Evolutionary conservation across 805 yeast genomes (phyloP).

Genomic region (Yarrowia divulgata): DNA sequence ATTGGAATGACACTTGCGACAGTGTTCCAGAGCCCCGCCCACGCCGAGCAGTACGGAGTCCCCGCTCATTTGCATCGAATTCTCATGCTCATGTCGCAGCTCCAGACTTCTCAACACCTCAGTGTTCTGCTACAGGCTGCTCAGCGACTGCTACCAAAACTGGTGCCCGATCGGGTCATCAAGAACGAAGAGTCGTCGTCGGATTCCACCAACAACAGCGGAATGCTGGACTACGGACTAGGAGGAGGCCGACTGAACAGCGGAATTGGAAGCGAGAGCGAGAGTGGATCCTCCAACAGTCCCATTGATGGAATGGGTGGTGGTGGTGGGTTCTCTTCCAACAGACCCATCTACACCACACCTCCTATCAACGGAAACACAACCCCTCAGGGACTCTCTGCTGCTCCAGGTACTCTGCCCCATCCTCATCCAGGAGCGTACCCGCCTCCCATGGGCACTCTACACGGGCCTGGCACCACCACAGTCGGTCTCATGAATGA

Average conservation of each 20-base stretch:
- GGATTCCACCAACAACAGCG: not conserved
- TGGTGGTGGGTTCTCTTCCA: not conserved
- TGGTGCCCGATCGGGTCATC: not conserved
- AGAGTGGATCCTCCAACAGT: constrained; percentile 7
- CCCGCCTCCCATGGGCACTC: constrained; percentile 12
- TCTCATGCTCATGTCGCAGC: constrained; percentile 31
- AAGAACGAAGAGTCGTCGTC: constrained; percentile 15
- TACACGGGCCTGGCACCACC: constrained; percentile 8
- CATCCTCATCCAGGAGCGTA: constrained; percentile 16
- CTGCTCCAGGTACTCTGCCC: not conserved
- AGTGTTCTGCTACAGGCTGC: constrained; percentile 10
- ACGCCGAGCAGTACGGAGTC: constrained; percentile 19
- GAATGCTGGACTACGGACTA: not conserved
- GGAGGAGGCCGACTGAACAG: not conserved
- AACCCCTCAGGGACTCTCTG: not conserved
- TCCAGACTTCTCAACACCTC: constrained; percentile 18
- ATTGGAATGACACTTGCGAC: constrained; percentile 30
- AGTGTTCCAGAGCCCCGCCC: constrained; percentile 10
- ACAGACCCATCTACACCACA: not conserved
- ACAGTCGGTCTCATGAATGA: constrained; percentile 13
- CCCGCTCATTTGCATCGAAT: constrained; percentile 19
- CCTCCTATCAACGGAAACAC: not conserved
- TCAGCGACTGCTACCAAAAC: constrained; percentile 15
- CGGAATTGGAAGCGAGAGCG: not conserved
- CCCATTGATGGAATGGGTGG: not conserved